These are phyloP conservation scores for Pseudogymnoascus sp. DNA, from an alignment of 2,329 filamentous ascomycete species.

Conservation along the genomic window DNA sequence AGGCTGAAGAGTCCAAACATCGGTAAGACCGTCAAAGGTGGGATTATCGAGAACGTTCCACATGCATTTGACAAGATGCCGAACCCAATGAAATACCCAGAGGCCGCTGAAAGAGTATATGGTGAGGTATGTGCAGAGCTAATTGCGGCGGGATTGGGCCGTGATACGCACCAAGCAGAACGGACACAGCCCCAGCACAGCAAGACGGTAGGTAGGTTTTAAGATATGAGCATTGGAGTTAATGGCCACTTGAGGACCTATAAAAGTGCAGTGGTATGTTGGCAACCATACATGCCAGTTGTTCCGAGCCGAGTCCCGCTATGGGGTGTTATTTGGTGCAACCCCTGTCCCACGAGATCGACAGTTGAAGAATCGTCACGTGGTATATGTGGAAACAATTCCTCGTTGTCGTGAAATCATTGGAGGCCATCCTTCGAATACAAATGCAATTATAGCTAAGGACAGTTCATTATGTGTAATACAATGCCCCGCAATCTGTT, in stretches of 20 bases:
- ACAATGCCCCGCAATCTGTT: not conserved
- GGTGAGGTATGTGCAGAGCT: slow-evolving; percentile 25
- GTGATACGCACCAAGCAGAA: not conserved
- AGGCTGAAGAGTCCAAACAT: slow-evolving; percentile 41
- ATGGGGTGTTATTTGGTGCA: not conserved
- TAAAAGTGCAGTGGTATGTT: not conserved
- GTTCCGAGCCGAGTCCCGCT: not conserved
- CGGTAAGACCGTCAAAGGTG: slow-evolving; percentile 49
- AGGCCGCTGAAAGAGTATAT: slow-evolving; percentile 24
- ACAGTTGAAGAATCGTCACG: not conserved
- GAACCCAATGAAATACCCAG: slow-evolving; percentile 42
- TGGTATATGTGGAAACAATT: not conserved
- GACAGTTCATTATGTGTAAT: not conserved
- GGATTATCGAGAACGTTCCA: slow-evolving; percentile 48
- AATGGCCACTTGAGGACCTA: not conserved
- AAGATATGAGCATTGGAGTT: not conserved
- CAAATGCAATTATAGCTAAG: not conserved
- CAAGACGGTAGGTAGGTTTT: not conserved
- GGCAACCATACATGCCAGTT: not conserved
- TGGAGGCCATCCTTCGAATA: no score
- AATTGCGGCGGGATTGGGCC: slow-evolving; percentile 1
- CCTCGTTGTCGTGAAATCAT: not conserved
- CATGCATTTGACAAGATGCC: slow-evolving; percentile 62
- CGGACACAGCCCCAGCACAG: not conserved
- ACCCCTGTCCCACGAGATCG: not conserved